These are phyloP conservation scores for Saraca asoca DNA, from an alignment of 331 rosid genomes.

Conservation along the genomic window DNA sequence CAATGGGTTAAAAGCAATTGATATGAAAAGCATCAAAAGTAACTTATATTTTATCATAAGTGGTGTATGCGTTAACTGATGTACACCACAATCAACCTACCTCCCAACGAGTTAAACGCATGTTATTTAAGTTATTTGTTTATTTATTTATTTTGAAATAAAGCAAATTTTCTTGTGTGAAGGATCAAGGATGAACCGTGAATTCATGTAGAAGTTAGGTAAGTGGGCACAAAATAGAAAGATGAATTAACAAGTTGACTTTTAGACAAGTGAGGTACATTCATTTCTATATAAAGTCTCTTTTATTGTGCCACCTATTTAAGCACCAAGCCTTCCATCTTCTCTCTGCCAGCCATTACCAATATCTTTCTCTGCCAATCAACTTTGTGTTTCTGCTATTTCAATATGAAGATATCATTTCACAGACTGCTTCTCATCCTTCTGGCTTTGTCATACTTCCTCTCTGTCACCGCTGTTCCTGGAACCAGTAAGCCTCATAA, in stretches of 20 bases:
- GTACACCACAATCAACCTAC: too few relatives aligned
- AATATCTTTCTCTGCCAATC: conserved; percentile 23
- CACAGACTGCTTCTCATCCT: conserved; percentile 28
- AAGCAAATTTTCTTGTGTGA: not conserved
- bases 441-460: conserved; percentile 32
- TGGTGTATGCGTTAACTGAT: too few relatives aligned
- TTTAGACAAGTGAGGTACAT: conserved; percentile 27
- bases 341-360: conserved; percentile 4
- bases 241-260: conserved; percentile 41
- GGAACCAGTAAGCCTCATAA: conserved; percentile 47
- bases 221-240: conserved; percentile 25
- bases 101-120: too few relatives aligned
- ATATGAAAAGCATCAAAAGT: too few relatives aligned
- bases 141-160: too few relatives aligned
- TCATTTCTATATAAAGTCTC: not conserved
- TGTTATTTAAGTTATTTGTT: too few relatives aligned
- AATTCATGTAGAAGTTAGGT: conserved; percentile 37
- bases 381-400: not conserved
- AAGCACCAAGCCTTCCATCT: conserved; percentile 26
- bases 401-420: conserved; percentile 39
- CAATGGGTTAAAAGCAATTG: too few relatives aligned
- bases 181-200: conserved; percentile 22
- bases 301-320: conserved; percentile 24
- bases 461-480: conserved; percentile 42
- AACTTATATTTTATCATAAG: too few relatives aligned